Evolutionary conservation across 2,329 filamentous ascomycete genomes (phyloP).

Genomic region (Thyridium curvatum): DNA sequence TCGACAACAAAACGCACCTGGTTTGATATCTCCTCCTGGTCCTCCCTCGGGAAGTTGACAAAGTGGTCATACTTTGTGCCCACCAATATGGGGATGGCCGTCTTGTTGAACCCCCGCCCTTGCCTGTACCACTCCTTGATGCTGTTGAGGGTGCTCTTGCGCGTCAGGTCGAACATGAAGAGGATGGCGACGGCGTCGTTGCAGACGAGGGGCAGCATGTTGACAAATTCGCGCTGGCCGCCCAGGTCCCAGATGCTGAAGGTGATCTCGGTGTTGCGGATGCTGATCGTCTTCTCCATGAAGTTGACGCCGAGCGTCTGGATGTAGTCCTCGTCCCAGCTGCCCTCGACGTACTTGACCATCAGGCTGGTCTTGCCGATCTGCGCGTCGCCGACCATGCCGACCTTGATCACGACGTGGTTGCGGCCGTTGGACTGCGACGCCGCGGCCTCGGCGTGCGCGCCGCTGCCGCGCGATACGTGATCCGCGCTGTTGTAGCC

Average conservation of each 20-base stretch:
- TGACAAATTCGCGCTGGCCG: slow-evolving; percentile 97
- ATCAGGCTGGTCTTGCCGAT: slow-evolving; percentile 99
- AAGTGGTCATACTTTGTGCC: slow-evolving; percentile 99
- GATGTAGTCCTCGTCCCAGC: slow-evolving; percentile 99
- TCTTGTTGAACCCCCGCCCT: slow-evolving; percentile 98
- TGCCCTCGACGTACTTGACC: slow-evolving; percentile 99
- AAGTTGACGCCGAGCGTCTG: slow-evolving; percentile 98
- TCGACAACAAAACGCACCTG: slow-evolving; percentile 52
- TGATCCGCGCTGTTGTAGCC: slow-evolving; percentile 38
- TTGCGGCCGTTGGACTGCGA: slow-evolving; percentile 45
- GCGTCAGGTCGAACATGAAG: slow-evolving; percentile 98
- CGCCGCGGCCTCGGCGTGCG: slow-evolving; percentile 23
- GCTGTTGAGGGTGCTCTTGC: slow-evolving; percentile 96
- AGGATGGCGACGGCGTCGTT: slow-evolving; percentile 97
- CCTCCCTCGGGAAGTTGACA: slow-evolving; percentile 94
- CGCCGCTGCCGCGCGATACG: slow-evolving; percentile 31
- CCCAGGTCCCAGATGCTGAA: slow-evolving; percentile 99
- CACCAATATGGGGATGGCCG: slow-evolving; percentile 94
- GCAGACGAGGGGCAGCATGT: slow-evolving; percentile 98
- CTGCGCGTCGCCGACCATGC: slow-evolving; percentile 98
- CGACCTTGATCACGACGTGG: slow-evolving; percentile 95
- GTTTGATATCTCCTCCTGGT: slow-evolving; percentile 97
- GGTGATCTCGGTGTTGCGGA: slow-evolving; percentile 98
- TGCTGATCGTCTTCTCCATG: slow-evolving; percentile 99
- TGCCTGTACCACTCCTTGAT: slow-evolving; percentile 99